Conservation (phyloP, 139 green algal species). For the Chlorella sorokiniana region DNA sequence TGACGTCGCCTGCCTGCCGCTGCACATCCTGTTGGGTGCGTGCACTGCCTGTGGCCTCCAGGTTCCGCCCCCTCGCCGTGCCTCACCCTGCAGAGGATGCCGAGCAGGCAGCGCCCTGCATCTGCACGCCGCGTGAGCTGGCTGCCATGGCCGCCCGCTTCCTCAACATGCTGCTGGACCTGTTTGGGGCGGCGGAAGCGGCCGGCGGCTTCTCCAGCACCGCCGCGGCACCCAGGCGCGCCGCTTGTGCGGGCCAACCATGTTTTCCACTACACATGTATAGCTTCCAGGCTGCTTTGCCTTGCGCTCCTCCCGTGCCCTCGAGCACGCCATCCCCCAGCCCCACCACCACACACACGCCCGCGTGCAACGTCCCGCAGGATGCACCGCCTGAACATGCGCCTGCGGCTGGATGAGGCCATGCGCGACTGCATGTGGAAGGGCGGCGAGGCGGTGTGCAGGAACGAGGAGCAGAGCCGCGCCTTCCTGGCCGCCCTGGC, state of each 20-base stretch:
- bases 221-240: too few species aligned
- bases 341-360: background rate
- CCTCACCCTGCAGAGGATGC: background rate
- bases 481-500: conserved; percentile 37
- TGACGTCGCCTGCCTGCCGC: too few species aligned
- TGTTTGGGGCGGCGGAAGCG: conserved; percentile 43
- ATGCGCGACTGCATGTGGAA: conserved; percentile 30
- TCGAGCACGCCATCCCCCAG: background rate
- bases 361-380: background rate
- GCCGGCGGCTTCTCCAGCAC: conserved; percentile 34
- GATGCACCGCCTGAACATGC: conserved; percentile 5
- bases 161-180: conserved; percentile 37
- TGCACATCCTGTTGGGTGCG: too few species aligned
- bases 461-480: background rate
- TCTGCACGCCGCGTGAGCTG: conserved; percentile 37
- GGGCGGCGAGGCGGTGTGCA: conserved; percentile 9
- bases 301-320: background rate
- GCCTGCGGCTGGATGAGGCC: conserved; percentile 30
- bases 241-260: too few species aligned
- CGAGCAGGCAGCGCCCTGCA: conserved; percentile 22
- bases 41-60: too few species aligned
- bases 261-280: background rate
- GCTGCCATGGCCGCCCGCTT: conserved; percentile 25
- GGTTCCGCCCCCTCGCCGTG: too few species aligned
- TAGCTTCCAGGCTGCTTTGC: conserved; percentile 1